Evolutionary conservation across 1,284 basidiomycete species (phyloP).

Genomic region (Coniferiporia weirii): DNA sequence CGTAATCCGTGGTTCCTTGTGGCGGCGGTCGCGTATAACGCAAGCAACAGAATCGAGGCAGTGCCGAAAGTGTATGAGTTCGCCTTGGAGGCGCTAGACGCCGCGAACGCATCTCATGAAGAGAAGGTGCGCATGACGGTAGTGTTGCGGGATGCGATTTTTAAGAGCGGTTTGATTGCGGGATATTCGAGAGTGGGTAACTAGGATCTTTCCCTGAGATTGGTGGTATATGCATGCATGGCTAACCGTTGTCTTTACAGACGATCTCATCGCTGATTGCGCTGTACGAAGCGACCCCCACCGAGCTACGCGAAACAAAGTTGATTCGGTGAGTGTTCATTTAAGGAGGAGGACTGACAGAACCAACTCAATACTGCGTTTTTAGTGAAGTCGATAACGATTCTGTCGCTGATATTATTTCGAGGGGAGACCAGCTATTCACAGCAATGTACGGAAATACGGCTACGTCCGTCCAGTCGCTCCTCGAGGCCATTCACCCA

Average conservation of each 20-base stretch:
- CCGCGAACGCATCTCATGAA: constrained; percentile 23
- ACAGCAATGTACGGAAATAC: constrained; percentile 18
- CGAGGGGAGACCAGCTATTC: constrained; percentile 15
- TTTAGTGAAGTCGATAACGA: constrained; percentile 16
- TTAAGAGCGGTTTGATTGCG: constrained; percentile 49
- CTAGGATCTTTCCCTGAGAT: not conserved
- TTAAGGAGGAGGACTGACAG: not conserved
- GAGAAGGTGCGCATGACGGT: constrained; percentile 38
- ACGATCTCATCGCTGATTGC: constrained; percentile 42
- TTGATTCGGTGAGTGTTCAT: constrained; percentile 31
- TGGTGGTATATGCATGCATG: not conserved
- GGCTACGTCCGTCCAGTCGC: constrained; percentile 14
- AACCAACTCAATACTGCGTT: not conserved
- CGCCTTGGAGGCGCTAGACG: constrained; percentile 38
- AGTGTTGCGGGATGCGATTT: constrained; percentile 49
- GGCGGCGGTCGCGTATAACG: constrained; percentile 47
- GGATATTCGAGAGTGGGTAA: constrained; percentile 45
- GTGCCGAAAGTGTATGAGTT: constrained; percentile 49
- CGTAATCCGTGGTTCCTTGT: constrained; percentile 53
- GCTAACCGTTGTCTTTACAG: constrained; percentile 23
- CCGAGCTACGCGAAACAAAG: constrained; percentile 34
- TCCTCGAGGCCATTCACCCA: constrained; percentile 22
- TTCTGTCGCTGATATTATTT: constrained; percentile 7
- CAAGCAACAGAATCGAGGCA: constrained; percentile 49
- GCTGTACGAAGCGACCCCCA: constrained; percentile 38